These are phyloP conservation scores for Toxicodendron radicans DNA, from an alignment of 345 rosid species.

Conservation along the genomic window DNA sequence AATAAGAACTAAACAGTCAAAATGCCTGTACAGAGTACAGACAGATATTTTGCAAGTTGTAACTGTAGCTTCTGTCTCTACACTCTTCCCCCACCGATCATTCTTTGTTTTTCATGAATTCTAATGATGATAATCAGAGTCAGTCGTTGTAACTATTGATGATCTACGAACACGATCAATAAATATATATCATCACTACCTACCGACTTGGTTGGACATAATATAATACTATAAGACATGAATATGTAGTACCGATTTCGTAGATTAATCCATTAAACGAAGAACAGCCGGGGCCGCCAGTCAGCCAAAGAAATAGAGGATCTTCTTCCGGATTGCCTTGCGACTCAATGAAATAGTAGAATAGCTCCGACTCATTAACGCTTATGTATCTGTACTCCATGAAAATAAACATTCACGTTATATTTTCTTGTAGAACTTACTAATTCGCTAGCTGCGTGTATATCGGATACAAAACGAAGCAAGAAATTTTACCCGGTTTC, in stretches of 20 bases:
- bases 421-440: background rate
- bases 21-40: too few species aligned
- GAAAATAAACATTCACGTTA: background rate
- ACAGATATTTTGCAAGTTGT: too few species aligned
- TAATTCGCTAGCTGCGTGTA: too few species aligned
- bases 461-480: background rate
- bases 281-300: constrained; percentile 47
- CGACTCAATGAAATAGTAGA: constrained; percentile 36
- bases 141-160: too few species aligned
- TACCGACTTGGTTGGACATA: too few species aligned
- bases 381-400: constrained; percentile 14
- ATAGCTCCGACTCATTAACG: constrained; percentile 25
- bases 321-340: constrained; percentile 32
- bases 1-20: too few species aligned
- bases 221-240: background rate
- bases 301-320: constrained; percentile 39
- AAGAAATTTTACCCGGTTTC: constrained; percentile 25
- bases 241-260: constrained; percentile 31
- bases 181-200: too few species aligned
- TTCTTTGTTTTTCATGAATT: too few species aligned
- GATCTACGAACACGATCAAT: too few species aligned
- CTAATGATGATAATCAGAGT: too few species aligned
- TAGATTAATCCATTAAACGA: constrained; percentile 31
- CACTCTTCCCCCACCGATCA: too few species aligned
- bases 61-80: too few species aligned